Percentiles rank a stretch among this genome's conserved stretches.
phyloP scores from a whole-genome alignment of 2,329 filamentous ascomycete genomes.

The Alternaria novae-zelandiae region DNA sequence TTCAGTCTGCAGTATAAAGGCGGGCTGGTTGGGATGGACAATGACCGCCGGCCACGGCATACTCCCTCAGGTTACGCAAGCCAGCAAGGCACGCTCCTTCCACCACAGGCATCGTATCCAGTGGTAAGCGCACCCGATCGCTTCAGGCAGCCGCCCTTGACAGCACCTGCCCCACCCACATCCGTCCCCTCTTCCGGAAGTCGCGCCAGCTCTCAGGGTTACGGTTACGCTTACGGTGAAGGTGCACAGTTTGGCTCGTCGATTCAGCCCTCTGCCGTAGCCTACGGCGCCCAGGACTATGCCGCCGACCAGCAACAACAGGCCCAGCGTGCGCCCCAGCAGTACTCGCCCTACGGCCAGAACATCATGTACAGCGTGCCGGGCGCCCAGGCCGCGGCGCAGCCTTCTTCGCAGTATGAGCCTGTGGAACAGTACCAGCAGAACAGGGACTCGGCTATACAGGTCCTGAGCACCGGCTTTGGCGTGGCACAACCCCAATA shows the following conservation, averaged over 20 bases:
- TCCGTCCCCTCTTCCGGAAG: constrained; percentile 49
- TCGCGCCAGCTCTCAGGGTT: constrained; percentile 50
- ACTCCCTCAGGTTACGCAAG: constrained; percentile 70
- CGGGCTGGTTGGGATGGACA: constrained; percentile 74
- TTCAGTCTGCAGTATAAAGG: constrained; percentile 61
- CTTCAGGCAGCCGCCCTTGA: constrained; percentile 55
- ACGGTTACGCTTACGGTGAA: constrained; percentile 62
- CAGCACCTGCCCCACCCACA: constrained; percentile 51
- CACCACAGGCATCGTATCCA: constrained; percentile 51
- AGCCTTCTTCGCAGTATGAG: constrained; percentile 72
- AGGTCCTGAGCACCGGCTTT: constrained; percentile 74
- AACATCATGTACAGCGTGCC: constrained; percentile 81
- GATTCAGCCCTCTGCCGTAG: constrained; percentile 57
- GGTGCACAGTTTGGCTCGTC: constrained; percentile 63
- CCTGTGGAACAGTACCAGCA: constrained; percentile 78
- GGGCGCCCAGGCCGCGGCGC: constrained; percentile 41
- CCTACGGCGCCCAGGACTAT: constrained; percentile 70
- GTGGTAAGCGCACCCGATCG: constrained; percentile 56
- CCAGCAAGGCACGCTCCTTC: constrained; percentile 56
- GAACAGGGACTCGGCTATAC: constrained; percentile 69
- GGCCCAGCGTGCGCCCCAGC: constrained; percentile 60
- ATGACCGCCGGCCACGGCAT: constrained; percentile 75
- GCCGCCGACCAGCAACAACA: constrained; percentile 62
- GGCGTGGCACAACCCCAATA: constrained; percentile 68
- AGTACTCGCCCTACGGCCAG: constrained; percentile 62